These are phyloP conservation scores for Solanum pennellii DNA, from an alignment of 257 asterid species.

Conservation along the genomic window DNA sequence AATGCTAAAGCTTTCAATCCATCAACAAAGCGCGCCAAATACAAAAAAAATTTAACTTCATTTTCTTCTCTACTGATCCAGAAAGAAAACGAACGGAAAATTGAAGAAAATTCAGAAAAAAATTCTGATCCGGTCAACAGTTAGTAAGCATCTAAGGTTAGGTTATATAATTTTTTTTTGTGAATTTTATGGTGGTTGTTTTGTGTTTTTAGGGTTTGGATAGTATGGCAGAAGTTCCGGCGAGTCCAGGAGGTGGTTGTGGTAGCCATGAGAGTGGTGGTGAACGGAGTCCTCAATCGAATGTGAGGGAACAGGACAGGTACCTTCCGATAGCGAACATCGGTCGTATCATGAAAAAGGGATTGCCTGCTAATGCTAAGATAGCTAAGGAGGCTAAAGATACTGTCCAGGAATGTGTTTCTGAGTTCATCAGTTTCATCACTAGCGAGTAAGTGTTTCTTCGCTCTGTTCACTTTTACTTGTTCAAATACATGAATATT, in stretches of 20 bases:
- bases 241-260: constrained; percentile 37
- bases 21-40: background rate
- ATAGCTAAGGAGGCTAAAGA: constrained; percentile 68
- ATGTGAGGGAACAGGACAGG: constrained; percentile 62
- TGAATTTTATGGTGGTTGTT: background rate
- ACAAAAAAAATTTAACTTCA: background rate
- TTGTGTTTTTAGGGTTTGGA: constrained; percentile 27
- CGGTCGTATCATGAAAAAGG: constrained; percentile 71
- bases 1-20: background rate
- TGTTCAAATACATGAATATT: background rate
- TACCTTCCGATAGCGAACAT: constrained; percentile 65
- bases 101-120: background rate
- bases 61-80: background rate
- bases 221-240: constrained; percentile 21
- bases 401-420: constrained; percentile 67
- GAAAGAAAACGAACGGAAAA: background rate
- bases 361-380: constrained; percentile 59
- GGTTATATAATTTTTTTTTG: background rate
- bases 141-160: background rate
- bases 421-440: constrained; percentile 66
- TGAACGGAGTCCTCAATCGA: constrained; percentile 54
- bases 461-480: background rate
- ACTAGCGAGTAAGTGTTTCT: constrained; percentile 54
- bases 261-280: constrained; percentile 49
- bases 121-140: background rate